phyloP scores from a whole-genome alignment of 2,329 filamentous ascomycete genomes.

The Cercospora zeina region DNA sequence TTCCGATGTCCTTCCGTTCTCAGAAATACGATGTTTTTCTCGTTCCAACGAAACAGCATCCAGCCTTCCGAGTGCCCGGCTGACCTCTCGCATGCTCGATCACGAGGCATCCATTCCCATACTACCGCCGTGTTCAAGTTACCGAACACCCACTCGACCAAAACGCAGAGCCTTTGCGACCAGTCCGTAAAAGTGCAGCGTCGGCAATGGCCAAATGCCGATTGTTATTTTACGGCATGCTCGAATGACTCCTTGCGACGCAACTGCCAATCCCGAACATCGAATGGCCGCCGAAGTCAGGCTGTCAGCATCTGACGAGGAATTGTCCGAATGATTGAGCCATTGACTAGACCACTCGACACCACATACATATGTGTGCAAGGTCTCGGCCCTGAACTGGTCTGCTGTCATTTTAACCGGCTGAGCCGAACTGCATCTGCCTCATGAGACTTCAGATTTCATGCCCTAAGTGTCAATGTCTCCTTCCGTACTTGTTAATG shows the following conservation, averaged over 20 bases:
- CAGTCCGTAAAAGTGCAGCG: background rate
- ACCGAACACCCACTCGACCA: background rate
- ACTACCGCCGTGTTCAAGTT: background rate
- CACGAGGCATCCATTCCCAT: background rate
- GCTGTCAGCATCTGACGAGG: background rate
- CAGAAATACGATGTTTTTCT: background rate
- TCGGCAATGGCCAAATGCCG: background rate
- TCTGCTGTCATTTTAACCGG: no score
- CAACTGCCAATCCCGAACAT: background rate
- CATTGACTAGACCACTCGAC: background rate
- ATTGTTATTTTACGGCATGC: background rate
- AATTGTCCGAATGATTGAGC: background rate
- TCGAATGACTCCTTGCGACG: background rate
- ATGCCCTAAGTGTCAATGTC: no score
- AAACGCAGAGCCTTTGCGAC: background rate
- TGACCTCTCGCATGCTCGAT: background rate
- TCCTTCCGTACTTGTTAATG: no score
- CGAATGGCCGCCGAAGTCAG: background rate
- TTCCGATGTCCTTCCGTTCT: background rate
- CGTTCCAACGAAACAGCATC: background rate
- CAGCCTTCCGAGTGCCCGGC: background rate
- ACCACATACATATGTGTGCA: no score
- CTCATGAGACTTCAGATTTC: no score
- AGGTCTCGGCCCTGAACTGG: no score
- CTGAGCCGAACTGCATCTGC: no score